These are phyloP conservation scores for Rhizoclosmatium sp. DNA, from an alignment of 192 early-diverging fungal species.

Conservation along the genomic window DNA sequence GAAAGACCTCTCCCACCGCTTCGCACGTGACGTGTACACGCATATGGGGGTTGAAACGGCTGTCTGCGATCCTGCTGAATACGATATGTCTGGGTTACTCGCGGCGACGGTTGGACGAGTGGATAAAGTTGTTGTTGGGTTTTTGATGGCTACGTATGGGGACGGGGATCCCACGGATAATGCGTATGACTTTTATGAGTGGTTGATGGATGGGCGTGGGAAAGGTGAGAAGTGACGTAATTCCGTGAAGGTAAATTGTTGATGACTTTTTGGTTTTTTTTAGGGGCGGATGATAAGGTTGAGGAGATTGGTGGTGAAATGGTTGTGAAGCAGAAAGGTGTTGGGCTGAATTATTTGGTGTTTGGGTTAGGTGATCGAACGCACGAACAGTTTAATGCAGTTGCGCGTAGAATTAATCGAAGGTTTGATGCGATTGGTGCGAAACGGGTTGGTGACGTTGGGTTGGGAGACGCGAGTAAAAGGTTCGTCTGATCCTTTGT, in stretches of 20 bases:
- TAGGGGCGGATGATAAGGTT: slow-evolving; percentile 63
- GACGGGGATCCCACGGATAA: slow-evolving; percentile 99
- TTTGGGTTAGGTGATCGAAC: slow-evolving; percentile 92
- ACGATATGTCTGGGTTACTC: slow-evolving; percentile 87
- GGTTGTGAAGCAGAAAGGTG: slow-evolving; percentile 47
- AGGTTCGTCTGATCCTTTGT: slow-evolving; percentile 34
- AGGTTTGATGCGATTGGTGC: slow-evolving; percentile 79
- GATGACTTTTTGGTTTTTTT: background rate
- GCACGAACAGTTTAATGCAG: slow-evolving; percentile 90
- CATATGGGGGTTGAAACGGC: slow-evolving; percentile 76
- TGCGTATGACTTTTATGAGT: slow-evolving; percentile 92
- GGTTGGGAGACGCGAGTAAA: slow-evolving; percentile 97
- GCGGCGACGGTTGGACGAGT: slow-evolving; percentile 57
- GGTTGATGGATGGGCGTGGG: slow-evolving; percentile 80
- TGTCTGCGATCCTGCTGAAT: slow-evolving; percentile 89
- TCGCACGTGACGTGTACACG: slow-evolving; percentile 84
- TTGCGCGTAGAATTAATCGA: slow-evolving; percentile 73
- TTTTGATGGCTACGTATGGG: slow-evolving; percentile 96
- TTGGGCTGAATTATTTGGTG: slow-evolving; percentile 71
- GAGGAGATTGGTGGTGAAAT: slow-evolving; percentile 66
- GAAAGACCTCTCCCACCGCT: slow-evolving; percentile 93
- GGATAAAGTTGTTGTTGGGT: slow-evolving; percentile 72
- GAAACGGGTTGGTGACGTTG: slow-evolving; percentile 73
- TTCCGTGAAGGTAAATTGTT: too few relatives aligned
- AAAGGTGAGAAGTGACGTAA: slow-evolving; percentile 45